Base-by-base conservation (phyloP, 768 basidiomycete genomes). In the Paxillus involutus region DNA sequence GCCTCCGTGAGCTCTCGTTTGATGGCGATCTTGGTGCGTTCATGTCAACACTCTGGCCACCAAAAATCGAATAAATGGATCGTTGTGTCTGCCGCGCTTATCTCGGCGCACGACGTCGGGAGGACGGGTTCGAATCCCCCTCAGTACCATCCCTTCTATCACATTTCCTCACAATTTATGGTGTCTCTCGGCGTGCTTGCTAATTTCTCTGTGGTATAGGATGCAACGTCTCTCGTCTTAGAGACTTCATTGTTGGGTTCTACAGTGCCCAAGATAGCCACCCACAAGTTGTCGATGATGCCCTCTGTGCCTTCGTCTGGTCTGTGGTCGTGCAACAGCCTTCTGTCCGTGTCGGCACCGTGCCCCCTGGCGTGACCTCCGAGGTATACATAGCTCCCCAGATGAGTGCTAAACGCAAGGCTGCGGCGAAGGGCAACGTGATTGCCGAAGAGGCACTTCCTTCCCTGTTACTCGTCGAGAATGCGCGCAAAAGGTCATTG, bases 21-120 rank as follows among this genome's bases (percentile, higher is more conserved):
- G 92, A 94, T 63, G 93, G 93, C 6, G 91, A 94, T 67, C 77
- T 91, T 41, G 93, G 93, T 94, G 70, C 76, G 88, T 42, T 35
- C 19, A 17, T 17, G 16, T 9, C 39, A n/a, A 14, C 26, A 29
- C 14, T 40, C n/a, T 14, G 37, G 5, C 32, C 6, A 36, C 17
- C 17, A 14, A n/a, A 13, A 14, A 4, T n/a, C 16, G 21, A 21
- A 21, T 35, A 30, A 4, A 30, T 30, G 6, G 24, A 44, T 11
- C 26, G 24, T 33, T 12, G 44, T 24, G 14, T 53, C 42, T 37
- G 24, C 37, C 32, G 36, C 44, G 35, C 33, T 49, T 47, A 35
- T 56, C 39, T 24, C 26, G 52, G 33, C 16, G 8, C 21, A 11
- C 19, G 9, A 30, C 30, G 21, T 47, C 39, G 43, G 29, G 44